Evolutionary conservation across 352 stramenopile species (phyloP), one percentile per base, ranked within the genome.

Genomic region (Phytophthora macrochlamydospora): DNA sequence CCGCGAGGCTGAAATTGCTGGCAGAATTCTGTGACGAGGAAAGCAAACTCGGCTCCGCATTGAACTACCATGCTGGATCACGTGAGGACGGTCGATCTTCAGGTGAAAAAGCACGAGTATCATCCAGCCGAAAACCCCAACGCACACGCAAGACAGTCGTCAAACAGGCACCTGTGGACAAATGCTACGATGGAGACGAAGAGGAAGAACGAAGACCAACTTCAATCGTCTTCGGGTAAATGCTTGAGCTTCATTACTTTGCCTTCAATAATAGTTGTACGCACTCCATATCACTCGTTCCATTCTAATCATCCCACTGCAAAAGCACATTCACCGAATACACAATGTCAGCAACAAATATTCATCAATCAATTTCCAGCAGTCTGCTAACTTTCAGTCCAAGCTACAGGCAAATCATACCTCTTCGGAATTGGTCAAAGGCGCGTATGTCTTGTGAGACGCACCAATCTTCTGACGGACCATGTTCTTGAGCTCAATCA

Each of bases 11-110:
- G 8, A 87, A 91, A 64, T 65, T 93, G 42, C 70, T 93, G 6
- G 83, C 83, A 12, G 82, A 92, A 61, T 93, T 93, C 57, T 93
- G 85, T 32, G 85, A 93, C 53, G 85, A 92, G 76, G 85, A 92
- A 55, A 90, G 75, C 76, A 92, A 90, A 51, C 65, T 93, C 55
- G 76, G 65, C 42, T 78, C 68, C 11, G 65, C 64, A 38, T 53
- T 83, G 6, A 66, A 56, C 37, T 59, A 59, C 31, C 60, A 59
- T 11, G 42, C 30, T 42, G 37, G 49, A n/a, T 58, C 38, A 30
- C 5, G 35, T 40, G 50, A 70, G 46, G 29, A 58, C n/a, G 31
- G 38, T 45, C 33, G 38, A 46, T 51, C 24, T 44, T 29, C 35
- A 53, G 38, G 43, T 40, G 48, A 59, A n/a, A 43, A 65, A 5